phyloP scores from a whole-genome alignment of 164 flowering plant species.

The Cinnamomum chago region DNA sequence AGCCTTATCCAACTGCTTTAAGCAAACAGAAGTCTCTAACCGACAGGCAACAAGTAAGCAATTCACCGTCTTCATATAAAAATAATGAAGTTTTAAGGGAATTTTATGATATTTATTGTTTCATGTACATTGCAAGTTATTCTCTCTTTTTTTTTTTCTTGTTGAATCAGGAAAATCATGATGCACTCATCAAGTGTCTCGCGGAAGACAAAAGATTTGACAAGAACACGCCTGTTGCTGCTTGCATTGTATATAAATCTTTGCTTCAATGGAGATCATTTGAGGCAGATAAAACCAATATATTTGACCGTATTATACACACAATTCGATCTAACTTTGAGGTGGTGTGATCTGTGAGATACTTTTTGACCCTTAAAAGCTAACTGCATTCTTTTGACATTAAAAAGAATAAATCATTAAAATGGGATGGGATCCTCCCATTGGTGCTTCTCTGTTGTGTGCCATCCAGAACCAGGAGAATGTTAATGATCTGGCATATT shows the following conservation, averaged over 20 bases:
- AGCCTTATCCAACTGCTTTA: conserved; percentile 23
- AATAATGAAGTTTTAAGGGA: neutral
- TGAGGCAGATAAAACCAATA: conserved; percentile 73
- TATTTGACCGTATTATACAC: conserved; percentile 70
- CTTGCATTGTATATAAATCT: conserved; percentile 57
- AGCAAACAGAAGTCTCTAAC: conserved; percentile 68
- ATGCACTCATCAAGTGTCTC: conserved; percentile 67
- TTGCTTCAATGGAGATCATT: conserved; percentile 86
- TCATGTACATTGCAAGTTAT: neutral
- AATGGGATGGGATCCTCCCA: neutral
- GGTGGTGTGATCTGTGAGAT: conserved; percentile 27
- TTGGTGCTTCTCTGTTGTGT: conserved; percentile 9
- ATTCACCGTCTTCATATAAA: neutral
- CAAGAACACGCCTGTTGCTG: conserved; percentile 54
- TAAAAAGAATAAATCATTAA: neutral
- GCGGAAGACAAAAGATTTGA: conserved; percentile 58
- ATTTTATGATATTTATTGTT: neutral
- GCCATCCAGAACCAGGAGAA: conserved; percentile 44
- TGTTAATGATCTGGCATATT: conserved; percentile 50
- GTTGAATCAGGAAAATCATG: conserved; percentile 61
- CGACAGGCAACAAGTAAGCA: conserved; percentile 66
- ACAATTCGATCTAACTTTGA: conserved; percentile 57
- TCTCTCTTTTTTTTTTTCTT: neutral
- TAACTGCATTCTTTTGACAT: neutral
- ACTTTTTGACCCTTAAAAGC: neutral